Conservation (phyloP, 1,284 basidiomycete species). For the Wallemia mellicola region DNA sequence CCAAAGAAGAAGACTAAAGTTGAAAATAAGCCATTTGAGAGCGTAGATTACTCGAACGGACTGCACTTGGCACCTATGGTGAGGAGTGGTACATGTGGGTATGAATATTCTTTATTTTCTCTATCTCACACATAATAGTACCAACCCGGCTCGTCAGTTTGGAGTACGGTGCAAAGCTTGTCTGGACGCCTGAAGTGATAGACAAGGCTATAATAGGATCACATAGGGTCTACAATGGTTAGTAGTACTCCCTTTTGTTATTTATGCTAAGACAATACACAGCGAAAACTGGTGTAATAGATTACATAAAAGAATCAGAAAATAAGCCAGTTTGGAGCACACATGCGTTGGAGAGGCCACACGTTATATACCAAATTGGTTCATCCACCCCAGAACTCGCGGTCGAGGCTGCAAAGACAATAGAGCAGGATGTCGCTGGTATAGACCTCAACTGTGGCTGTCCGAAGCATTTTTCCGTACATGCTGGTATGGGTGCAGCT, state of each 20-base stretch:
- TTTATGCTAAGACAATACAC: conserved; percentile 1
- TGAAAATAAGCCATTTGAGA: neutral
- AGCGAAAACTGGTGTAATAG: conserved; percentile 68
- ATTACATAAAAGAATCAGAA: conserved; percentile 34
- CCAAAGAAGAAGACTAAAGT: neutral
- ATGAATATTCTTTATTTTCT: neutral
- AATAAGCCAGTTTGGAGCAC: conserved; percentile 63
- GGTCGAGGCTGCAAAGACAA: conserved; percentile 58
- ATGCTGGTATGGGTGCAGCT: conserved; percentile 86
- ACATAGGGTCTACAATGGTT: conserved; percentile 52
- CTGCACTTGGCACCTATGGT: conserved; percentile 65
- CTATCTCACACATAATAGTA: conserved; percentile 19
- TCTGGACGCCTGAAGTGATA: conserved; percentile 91
- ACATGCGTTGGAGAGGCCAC: conserved; percentile 77
- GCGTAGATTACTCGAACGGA: conserved; percentile 7
- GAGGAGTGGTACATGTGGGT: conserved; percentile 53
- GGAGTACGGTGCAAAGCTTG: conserved; percentile 73
- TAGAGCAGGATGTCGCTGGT: conserved; percentile 69
- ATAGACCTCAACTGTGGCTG: conserved; percentile 87
- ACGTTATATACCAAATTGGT: conserved; percentile 73
- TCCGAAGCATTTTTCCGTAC: conserved; percentile 84
- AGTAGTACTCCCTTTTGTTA: conserved; percentile 13
- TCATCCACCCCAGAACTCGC: conserved; percentile 65
- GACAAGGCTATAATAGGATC: conserved; percentile 83
- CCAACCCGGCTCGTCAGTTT: conserved; percentile 58